Evolutionary conservation across 495 filamentous ascomycete genomes (phyloP).

Genomic region (Hypoxylon lenormandii): DNA sequence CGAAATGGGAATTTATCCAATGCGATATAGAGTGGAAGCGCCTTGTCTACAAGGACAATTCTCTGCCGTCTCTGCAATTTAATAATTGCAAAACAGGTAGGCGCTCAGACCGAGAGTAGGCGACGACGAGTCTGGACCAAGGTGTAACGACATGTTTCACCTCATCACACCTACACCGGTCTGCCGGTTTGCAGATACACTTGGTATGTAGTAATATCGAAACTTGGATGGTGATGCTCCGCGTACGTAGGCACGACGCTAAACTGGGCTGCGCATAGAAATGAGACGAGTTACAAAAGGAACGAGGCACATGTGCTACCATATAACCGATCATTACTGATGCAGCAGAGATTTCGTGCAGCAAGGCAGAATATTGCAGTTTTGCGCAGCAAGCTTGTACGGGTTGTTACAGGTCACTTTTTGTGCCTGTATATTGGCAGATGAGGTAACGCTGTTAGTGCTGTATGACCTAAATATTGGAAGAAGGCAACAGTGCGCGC

Average conservation of each 20-base stretch:
- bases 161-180: constrained; percentile 25
- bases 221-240: constrained; percentile 7
- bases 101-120: constrained; percentile 13
- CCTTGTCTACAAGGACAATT: constrained; percentile 21
- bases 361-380: constrained; percentile 33
- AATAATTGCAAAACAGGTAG: constrained; percentile 12
- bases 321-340: constrained; percentile 25
- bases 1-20: constrained; percentile 29
- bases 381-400: constrained; percentile 26
- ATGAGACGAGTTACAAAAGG: constrained; percentile 16
- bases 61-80: constrained; percentile 8
- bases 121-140: constrained; percentile 5
- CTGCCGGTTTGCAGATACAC: constrained; percentile 2
- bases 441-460: constrained; percentile 21
- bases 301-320: constrained; percentile 5
- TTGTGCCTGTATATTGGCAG: constrained; percentile 16
- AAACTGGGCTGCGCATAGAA: constrained; percentile 7
- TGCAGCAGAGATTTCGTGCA: constrained; percentile 34
- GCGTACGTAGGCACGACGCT: constrained; percentile 1
- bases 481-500: constrained; percentile 34
- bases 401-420: constrained; percentile 19
- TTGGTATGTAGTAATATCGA: background rate
- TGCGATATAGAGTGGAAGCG: constrained; percentile 19
- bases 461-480: constrained; percentile 30
- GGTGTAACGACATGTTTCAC: constrained; percentile 29